A percentile compares a stretch with the other conserved stretches of the same genome.
Evolutionary conservation across 768 basidiomycete genomes (phyloP).

Genomic region (Serendipita sp.): DNA sequence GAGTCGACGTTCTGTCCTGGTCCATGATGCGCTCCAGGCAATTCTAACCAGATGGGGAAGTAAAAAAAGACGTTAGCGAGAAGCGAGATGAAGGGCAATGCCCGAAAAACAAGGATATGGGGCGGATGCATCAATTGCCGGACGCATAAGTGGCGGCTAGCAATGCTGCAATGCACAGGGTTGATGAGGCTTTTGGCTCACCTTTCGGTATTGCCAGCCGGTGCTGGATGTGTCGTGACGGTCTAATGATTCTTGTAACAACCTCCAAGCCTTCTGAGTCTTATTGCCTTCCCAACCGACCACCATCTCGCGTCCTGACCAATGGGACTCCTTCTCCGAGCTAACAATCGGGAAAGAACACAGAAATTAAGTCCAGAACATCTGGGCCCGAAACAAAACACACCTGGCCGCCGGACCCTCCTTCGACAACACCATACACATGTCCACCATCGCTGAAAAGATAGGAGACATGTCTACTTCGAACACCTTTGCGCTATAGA

Average conservation of each 20-base stretch:
- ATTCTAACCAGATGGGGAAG: neutral
- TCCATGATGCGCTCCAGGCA: conserved; percentile 32
- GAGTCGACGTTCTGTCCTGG: conserved; percentile 38
- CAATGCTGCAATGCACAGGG: no score
- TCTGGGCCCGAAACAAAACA: neutral
- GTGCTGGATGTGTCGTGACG: conserved; percentile 59
- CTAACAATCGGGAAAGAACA: conserved; percentile 10
- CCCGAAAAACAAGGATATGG: no score
- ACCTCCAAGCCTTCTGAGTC: conserved; percentile 73
- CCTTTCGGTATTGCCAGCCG: conserved; percentile 62
- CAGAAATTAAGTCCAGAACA: neutral
- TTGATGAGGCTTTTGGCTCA: conserved; percentile 46
- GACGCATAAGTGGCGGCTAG: no score
- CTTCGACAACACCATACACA: conserved; percentile 22
- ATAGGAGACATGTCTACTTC: conserved; percentile 77
- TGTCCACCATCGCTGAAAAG: conserved; percentile 29
- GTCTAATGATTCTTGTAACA: conserved; percentile 64
- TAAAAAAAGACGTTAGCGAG: neutral
- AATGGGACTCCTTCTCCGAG: conserved; percentile 20
- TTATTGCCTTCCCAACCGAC: conserved; percentile 72
- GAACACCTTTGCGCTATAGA: conserved; percentile 58
- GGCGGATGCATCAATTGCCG: no score
- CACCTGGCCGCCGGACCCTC: conserved; percentile 11
- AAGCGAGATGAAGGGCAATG: no score
- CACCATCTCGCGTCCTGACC: conserved; percentile 70